phyloP scores from a whole-genome alignment of 331 rosid species.

The Pyrus hybrid region DNA sequence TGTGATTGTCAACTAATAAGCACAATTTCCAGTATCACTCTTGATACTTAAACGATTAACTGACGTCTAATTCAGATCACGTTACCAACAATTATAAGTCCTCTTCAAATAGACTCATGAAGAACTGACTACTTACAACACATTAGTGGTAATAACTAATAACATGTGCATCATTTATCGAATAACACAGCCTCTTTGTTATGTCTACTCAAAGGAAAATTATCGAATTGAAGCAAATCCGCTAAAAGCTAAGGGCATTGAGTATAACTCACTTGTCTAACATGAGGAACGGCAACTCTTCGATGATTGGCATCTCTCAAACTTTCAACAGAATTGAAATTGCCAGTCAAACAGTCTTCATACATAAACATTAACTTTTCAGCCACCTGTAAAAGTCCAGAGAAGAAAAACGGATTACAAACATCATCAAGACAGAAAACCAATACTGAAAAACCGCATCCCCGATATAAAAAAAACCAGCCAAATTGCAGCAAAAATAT shows the following conservation, averaged over 20 bases:
- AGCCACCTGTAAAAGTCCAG: conserved; percentile 43
- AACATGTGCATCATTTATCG: neutral
- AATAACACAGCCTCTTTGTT: neutral
- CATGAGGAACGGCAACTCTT: conserved; percentile 33
- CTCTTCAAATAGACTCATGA: neutral
- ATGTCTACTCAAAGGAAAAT: neutral
- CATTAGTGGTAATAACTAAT: neutral
- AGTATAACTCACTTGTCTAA: conserved; percentile 36
- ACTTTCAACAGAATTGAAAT: conserved; percentile 37
- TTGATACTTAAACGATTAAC: neutral
- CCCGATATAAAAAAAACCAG: neutral
- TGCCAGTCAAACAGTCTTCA: conserved; percentile 55
- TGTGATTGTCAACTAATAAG: neutral
- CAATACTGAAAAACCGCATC: neutral
- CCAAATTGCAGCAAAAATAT: neutral
- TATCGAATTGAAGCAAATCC: neutral
- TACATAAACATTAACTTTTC: conserved; percentile 59
- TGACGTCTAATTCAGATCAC: neutral
- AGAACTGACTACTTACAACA: neutral
- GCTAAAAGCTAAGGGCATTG: neutral
- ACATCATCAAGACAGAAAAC: neutral
- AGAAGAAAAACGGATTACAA: neutral
- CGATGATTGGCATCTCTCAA: conserved; percentile 34
- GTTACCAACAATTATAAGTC: neutral
- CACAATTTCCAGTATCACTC: neutral